A percentile compares a stretch with the other conserved stretches of the same genome.
These are phyloP conservation scores for Herpotrichia juniperi DNA, from an alignment of 2,329 filamentous ascomycete species.

Conservation along the genomic window DNA sequence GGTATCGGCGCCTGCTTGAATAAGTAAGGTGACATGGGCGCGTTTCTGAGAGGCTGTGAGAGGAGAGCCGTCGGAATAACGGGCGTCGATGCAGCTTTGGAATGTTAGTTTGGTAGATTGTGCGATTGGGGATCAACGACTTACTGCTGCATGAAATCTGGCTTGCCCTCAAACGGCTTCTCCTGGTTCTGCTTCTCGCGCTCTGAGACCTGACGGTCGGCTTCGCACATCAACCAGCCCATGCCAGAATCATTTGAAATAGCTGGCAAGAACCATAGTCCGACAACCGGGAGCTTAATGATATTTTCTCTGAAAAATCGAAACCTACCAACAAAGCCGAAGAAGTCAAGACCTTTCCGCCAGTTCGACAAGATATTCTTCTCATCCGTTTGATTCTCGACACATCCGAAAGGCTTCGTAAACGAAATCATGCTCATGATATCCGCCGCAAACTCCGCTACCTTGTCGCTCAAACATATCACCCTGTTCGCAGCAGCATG, in stretches of 20 bases:
- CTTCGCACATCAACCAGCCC: conserved; percentile 47
- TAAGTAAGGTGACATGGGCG: conserved; percentile 46
- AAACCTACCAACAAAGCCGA: conserved; percentile 45
- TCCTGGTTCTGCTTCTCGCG: conserved; percentile 33
- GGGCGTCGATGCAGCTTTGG: conserved; percentile 40
- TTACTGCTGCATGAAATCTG: conserved; percentile 44
- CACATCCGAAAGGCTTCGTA: conserved; percentile 45
- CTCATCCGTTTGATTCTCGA: conserved; percentile 48
- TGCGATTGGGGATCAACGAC: neutral
- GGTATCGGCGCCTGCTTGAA: conserved; percentile 46
- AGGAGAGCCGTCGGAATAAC: conserved; percentile 32
- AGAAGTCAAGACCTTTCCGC: conserved; percentile 46
- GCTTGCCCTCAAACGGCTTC: conserved; percentile 25
- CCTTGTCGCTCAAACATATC: conserved; percentile 45
- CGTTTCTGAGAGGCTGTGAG: conserved; percentile 39
- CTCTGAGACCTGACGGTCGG: conserved; percentile 36
- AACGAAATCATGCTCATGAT: conserved; percentile 51
- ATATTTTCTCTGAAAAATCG: conserved; percentile 43
- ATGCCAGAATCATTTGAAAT: conserved; percentile 38
- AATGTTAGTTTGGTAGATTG: conserved; percentile 6
- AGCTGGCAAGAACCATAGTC: conserved; percentile 37
- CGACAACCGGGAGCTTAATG: conserved; percentile 29
- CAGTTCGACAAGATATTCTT: conserved; percentile 43
- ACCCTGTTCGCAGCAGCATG: conserved; percentile 23
- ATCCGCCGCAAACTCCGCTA: conserved; percentile 50